Evolutionary conservation across 371 early-diverging fungal genomes (phyloP).

Genomic region (Mortierella sp.): DNA sequence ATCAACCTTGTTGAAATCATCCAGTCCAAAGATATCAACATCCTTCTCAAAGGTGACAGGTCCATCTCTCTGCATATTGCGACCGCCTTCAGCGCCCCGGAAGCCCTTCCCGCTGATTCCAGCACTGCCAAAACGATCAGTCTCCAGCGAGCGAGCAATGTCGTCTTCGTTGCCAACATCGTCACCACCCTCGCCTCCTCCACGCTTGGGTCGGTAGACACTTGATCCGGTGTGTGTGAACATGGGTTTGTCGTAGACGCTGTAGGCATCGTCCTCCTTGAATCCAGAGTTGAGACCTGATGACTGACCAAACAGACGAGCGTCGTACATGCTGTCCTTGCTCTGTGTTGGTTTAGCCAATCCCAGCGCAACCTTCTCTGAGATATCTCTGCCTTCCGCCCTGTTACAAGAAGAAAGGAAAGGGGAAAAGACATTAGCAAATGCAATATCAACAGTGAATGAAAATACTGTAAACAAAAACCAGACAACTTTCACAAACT

Average conservation of each 20-base stretch:
- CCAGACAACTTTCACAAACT: not conserved
- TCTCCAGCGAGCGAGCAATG: slow-evolving; percentile 76
- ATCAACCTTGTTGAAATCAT: slow-evolving; percentile 64
- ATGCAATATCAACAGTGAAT: no score
- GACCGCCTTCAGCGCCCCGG: slow-evolving; percentile 74
- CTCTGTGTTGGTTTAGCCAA: slow-evolving; percentile 91
- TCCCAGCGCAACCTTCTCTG: slow-evolving; percentile 98
- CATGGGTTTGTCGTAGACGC: slow-evolving; percentile 91
- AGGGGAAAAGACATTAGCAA: slow-evolving; percentile 15
- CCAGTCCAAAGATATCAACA: slow-evolving; percentile 69
- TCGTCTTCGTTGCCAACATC: slow-evolving; percentile 79
- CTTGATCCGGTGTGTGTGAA: slow-evolving; percentile 79
- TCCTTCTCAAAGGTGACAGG: slow-evolving; percentile 96
- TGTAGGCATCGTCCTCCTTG: slow-evolving; percentile 89
- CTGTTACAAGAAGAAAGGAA: slow-evolving; percentile 40
- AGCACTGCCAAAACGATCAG: slow-evolving; percentile 75
- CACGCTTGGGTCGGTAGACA: slow-evolving; percentile 87
- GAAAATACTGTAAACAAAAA: not conserved
- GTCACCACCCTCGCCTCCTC: slow-evolving; percentile 75
- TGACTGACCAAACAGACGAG: slow-evolving; percentile 93
- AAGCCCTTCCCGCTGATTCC: slow-evolving; percentile 69
- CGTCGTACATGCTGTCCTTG: slow-evolving; percentile 94
- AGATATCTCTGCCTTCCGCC: slow-evolving; percentile 91
- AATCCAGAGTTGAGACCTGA: slow-evolving; percentile 91
- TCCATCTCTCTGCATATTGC: slow-evolving; percentile 68